Evolutionary conservation across 371 early-diverging fungal genomes (phyloP), one percentile per base, ranked within the genome.

Genomic region (Batkoa obscura): DNA sequence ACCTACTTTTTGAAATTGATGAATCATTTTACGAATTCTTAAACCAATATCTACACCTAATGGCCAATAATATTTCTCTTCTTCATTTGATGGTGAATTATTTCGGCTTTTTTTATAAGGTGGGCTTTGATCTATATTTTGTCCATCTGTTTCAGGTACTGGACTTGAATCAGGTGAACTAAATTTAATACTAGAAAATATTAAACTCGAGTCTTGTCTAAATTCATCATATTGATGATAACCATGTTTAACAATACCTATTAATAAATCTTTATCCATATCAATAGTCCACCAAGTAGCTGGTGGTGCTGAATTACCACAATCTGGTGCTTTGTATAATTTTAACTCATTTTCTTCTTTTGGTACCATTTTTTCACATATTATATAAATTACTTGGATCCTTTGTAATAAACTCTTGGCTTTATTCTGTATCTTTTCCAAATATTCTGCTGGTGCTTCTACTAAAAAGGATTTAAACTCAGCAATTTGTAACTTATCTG

Each of bases 211-310:
- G 52, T 86, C 87, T 35, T 68, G 72, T 31, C 81, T 71, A 63
- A 83, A 76, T 13, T 73, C 68, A 15, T 69, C 67, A 43, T 81
- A 79, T 63, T 84, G 80, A 51, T 80, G 78, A 62, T 88, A 91
- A 1, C 91, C 91, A 58, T 88, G 78, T 53, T 80, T 83, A 58
- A 73, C 71, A 31, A 84, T 84, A 36, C 88, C 88, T 37, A 88
- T 64, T 59, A 88, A 58, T 32, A 91, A 58, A 62, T 84, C 85
- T n/a, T 81, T 77, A 59, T 91, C 91, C 61, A 86, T 81, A n/a
- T 73, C 62, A 1, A 72, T 68, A 5, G 84, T 83, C 91, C 91
- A 91, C 88, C 89, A 87, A 0, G 71, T 61, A 0, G 74, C 75
- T 9, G 86, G 87, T 2, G 79, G 78, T 1, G 64, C 60, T n/a